Evolutionary conservation across 495 filamentous ascomycete species (phyloP).

Genomic region (Neurospora tetrasperma): DNA sequence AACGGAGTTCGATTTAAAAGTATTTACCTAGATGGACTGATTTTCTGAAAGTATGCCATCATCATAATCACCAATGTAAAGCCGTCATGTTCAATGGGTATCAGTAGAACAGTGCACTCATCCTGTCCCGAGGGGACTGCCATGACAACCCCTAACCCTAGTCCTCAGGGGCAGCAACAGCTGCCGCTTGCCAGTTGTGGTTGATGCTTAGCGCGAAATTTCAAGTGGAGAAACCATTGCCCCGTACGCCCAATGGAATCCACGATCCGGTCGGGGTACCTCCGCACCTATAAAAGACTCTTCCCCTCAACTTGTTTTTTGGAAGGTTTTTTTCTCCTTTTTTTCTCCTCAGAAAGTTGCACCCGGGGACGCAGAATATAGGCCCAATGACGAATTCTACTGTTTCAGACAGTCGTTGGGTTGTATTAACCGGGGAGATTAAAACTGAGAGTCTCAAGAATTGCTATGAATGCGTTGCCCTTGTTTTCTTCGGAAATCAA

Average conservation of each 20-base stretch:
- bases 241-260: background rate
- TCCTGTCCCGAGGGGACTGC: background rate
- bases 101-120: background rate
- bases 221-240: background rate
- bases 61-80: background rate
- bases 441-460: conserved; percentile 38
- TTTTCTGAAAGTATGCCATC: background rate
- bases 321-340: conserved; percentile 9
- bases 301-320: background rate
- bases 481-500: background rate
- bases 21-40: background rate
- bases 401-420: conserved; percentile 24
- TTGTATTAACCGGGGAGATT: conserved; percentile 42
- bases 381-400: conserved; percentile 26
- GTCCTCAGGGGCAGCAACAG: background rate
- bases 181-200: background rate
- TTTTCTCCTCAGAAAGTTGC: conserved; percentile 37
- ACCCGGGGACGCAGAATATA: conserved; percentile 32
- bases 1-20: background rate
- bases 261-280: too few species aligned
- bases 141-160: background rate
- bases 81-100: background rate
- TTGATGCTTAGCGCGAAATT: background rate
- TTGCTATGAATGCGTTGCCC: conserved; percentile 30
- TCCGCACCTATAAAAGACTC: too few species aligned